Evolutionary conservation across 805 yeast genomes (phyloP), one percentile per base, ranked within the genome.

Genomic region (Myxozyma neotropica): DNA sequence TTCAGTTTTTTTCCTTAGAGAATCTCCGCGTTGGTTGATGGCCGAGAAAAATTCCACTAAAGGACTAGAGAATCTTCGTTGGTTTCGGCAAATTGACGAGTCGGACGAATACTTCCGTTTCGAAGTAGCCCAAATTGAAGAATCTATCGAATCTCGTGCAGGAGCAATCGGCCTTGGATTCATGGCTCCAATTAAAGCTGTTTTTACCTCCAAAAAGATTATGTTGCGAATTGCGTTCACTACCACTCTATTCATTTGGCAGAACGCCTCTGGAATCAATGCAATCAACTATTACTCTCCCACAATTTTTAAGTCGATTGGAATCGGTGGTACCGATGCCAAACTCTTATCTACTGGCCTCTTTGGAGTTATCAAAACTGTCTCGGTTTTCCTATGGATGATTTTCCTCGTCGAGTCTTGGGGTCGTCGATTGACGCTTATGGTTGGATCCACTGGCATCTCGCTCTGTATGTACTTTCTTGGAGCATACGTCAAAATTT

Each of bases 11-110:
- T 79, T 52, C 83, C 80, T 74, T 69, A 81, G 58, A 83, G 87
- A 46, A 74, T 83, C 88, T 46, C 95, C 96, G 35, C 79, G 96
- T 68, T 89, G 76, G 75, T 81, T 75, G 60, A 85, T 88, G 31
- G 81, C 81, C 44, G 81, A 83, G 63, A 82, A 82, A 64, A 73
- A 80, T 27, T 69, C 81, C 51, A 83, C 80, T n/a, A 77, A 79
- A 51, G 93, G 91, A 1, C 76, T 82, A 29, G 70, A 74, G 36
- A 74, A 73, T 36, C 67, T 81, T 61, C 69, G 75, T 2, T 74
- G 71, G 67, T 66, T 81, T 54, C 72, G 84, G 54, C 69, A 73
- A 4, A 66, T 80, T 10, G 74, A 75, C 4, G 71, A 57, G n/a
- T 74, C 74, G 48, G 75, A 77, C 53, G 77, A 73, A n/a, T 80